Evolutionary conservation across 352 stramenopile genomes (phyloP).

Genomic region (Thraustochytrium striatum): DNA sequence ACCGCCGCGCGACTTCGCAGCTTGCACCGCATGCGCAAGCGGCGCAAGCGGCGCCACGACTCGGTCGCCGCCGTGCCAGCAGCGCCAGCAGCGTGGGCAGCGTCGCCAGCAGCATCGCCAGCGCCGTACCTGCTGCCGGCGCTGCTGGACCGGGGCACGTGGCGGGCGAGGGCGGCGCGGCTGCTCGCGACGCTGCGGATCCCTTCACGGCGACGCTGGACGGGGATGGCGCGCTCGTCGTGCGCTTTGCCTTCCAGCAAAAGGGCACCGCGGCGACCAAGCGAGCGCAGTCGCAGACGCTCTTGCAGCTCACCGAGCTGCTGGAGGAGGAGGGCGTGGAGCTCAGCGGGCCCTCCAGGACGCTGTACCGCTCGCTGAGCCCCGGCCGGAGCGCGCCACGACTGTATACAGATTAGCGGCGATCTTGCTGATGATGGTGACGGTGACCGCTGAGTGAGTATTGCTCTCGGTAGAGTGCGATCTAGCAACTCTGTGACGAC

Average conservation of each 20-base stretch:
- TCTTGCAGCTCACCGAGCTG: slow-evolving; percentile 7
- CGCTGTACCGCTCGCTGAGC: not conserved
- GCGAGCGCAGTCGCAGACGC: not conserved
- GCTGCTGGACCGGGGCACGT: no score
- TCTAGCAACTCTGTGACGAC: no score
- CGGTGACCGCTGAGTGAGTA: no score
- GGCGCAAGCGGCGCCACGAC: no score
- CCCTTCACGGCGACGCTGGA: not conserved
- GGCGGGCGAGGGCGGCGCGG: not conserved
- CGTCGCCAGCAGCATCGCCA: no score
- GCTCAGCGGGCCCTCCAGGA: not conserved
- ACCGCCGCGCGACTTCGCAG: not conserved
- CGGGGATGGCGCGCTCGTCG: not conserved
- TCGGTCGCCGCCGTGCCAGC: no score
- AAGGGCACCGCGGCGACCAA: not conserved
- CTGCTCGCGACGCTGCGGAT: not conserved
- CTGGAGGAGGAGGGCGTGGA: not conserved
- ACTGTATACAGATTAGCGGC: slow-evolving; percentile 20
- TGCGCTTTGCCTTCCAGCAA: not conserved
- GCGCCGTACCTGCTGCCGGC: no score
- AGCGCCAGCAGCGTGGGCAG: no score
- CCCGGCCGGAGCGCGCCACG: not conserved
- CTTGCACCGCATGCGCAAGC: no score
- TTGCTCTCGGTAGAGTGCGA: no score
- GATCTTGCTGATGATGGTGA: no score